Evolutionary conservation across 164 flowering plant species (phyloP), one percentile per base, ranked within the genome.

Genomic region (Vitis amurensis): DNA sequence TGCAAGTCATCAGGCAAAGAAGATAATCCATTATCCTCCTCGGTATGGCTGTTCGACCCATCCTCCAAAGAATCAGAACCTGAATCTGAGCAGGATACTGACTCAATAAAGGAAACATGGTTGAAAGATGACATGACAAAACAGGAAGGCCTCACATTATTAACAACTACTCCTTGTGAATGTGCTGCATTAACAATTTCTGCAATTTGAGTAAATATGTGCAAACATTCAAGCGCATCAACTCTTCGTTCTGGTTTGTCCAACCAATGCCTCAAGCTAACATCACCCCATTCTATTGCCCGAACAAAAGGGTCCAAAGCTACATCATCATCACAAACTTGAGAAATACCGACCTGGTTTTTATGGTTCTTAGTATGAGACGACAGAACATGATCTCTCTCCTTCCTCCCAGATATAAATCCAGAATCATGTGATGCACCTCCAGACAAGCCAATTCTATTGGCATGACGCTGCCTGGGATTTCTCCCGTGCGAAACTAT

Each of bases 91-190:
- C 92, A 87, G 8, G 99, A 95, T 4, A 94, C 94, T 15, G 99
- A 96, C 74, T 93, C 97, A 15, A 96, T 89, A 74, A 96, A 96
- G 53, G 97, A 82, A 48, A 96, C 89, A 51, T 80, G 96, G 71
- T 89, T 96, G 79, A 85, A 88, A 16, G 95, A 88, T 16, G 99
- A 91, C 97, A 91, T 93, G 51, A 91, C 83, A 63, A 96, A 96
- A 79, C 98, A 93, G 0, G 99, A 96, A 15, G 99, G 99, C 69
- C 97, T 80, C 48, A 93, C 91, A 82, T 96, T 96, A 17, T 91
- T 89, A 49, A 93, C 89, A 49, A 88, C 91, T 62, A 93, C 73
- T 56, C 94, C 97, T 72, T 89, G 92, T 6, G 95, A 87, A 79
- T 96, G 99, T 17, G 97, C 97, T n/a, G 79, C 71, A 70, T 86